Evolutionary conservation across 1,284 basidiomycete genomes (phyloP).

Genomic region (Cystobasidiaceae sp.): DNA sequence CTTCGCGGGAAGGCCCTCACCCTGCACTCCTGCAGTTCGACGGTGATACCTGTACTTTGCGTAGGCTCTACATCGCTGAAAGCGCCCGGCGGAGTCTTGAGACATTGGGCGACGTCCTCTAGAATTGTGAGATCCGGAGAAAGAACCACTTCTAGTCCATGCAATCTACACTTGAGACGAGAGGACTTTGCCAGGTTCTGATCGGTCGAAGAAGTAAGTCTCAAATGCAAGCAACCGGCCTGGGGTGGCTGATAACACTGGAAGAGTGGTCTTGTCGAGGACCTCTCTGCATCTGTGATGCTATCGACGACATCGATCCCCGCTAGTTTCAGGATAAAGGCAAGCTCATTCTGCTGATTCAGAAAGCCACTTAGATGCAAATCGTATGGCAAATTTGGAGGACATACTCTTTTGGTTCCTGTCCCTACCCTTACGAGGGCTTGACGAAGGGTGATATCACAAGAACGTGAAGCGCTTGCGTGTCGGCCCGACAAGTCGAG

Average conservation of each 20-base stretch:
- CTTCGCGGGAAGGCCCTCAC: slow-evolving; percentile 59
- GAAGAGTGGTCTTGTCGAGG: neutral
- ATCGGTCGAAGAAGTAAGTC: slow-evolving; percentile 49
- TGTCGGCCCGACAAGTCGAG: slow-evolving; percentile 62
- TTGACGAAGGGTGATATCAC: neutral
- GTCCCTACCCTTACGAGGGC: neutral
- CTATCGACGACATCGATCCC: neutral
- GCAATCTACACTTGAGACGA: slow-evolving; percentile 60
- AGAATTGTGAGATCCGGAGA: slow-evolving; percentile 63
- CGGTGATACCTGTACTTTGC: slow-evolving; percentile 67
- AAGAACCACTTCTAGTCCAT: slow-evolving; percentile 61
- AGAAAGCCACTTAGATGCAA: neutral
- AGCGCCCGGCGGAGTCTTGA: slow-evolving; percentile 63
- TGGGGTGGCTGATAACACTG: neutral
- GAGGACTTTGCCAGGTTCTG: slow-evolving; percentile 73
- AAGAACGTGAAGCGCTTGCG: slow-evolving; percentile 48
- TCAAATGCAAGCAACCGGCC: neutral
- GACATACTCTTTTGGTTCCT: neutral
- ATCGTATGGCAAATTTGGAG: neutral
- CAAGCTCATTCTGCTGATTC: neutral
- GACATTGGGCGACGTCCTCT: slow-evolving; percentile 60
- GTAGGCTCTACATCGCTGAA: slow-evolving; percentile 91
- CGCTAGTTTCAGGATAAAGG: neutral
- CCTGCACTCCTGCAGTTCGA: slow-evolving; percentile 66
- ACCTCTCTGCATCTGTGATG: neutral